Conservation (phyloP, 2,329 filamentous ascomycete species). For the Cladorrhinum sp. region DNA sequence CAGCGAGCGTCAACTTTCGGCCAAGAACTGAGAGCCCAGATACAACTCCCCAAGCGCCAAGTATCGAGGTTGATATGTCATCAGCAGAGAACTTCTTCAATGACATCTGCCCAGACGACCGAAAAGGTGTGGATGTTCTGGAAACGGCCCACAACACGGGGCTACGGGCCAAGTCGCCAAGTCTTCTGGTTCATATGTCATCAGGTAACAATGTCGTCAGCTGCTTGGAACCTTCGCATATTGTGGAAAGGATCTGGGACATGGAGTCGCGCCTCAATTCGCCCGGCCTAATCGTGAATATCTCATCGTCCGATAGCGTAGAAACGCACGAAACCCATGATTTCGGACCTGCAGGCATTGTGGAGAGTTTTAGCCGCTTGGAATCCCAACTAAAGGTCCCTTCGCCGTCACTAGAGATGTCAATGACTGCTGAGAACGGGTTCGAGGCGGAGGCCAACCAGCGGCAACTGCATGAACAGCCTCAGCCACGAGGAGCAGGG, state of each 20-base stretch:
- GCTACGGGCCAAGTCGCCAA: background rate
- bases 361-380: constrained; percentile 1
- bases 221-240: background rate
- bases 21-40: background rate
- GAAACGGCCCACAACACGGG: background rate
- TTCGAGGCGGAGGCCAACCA: constrained; percentile 16
- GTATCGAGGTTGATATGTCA: constrained; percentile 5
- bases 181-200: background rate
- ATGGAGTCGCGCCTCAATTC: background rate
- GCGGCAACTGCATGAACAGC: background rate
- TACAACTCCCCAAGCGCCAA: background rate
- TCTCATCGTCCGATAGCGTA: background rate
- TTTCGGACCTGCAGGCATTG: background rate
- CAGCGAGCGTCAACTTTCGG: constrained; percentile 10
- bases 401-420: constrained; percentile 9
- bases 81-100: background rate
- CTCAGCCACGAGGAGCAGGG: background rate
- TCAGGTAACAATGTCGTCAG: background rate
- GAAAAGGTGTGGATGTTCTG: background rate
- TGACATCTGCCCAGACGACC: background rate
- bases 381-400: constrained; percentile 4
- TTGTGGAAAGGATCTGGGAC: background rate
- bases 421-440: constrained; percentile 19
- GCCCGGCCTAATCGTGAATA: background rate
- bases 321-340: background rate